A percentile compares a stretch with the other conserved stretches of the same genome.
These are phyloP conservation scores for Verticillium nubilum DNA, from an alignment of 2,329 filamentous ascomycete genomes.

Conservation along the genomic window DNA sequence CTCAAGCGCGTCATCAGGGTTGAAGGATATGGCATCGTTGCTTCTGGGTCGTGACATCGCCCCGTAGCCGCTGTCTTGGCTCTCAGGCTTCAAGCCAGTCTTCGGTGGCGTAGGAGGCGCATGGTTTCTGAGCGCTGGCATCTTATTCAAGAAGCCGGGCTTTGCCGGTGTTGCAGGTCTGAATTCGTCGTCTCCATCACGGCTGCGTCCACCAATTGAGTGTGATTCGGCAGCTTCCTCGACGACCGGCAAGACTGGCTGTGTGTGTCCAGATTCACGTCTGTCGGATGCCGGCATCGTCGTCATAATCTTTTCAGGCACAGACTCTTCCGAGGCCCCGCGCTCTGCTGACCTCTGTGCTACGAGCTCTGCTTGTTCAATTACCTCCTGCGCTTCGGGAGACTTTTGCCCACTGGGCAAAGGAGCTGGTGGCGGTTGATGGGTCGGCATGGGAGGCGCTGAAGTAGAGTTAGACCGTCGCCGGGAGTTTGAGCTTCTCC, in stretches of 20 bases:
- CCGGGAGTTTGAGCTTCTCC: slow-evolving; percentile 26
- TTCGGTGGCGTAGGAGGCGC: slow-evolving; percentile 44
- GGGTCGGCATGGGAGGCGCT: slow-evolving; percentile 39
- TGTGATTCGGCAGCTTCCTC: slow-evolving; percentile 80
- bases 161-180: slow-evolving; percentile 37
- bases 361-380: slow-evolving; percentile 33
- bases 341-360: slow-evolving; percentile 26
- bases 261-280: slow-evolving; percentile 54
- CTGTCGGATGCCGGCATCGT: slow-evolving; percentile 31
- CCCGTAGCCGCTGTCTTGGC: slow-evolving; percentile 42
- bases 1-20: slow-evolving; percentile 20
- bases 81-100: slow-evolving; percentile 36
- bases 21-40: neutral
- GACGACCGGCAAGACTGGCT: slow-evolving; percentile 67
- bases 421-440: slow-evolving; percentile 38
- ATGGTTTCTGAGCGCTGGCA: slow-evolving; percentile 10
- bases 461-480: slow-evolving; percentile 15
- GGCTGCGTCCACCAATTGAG: slow-evolving; percentile 57
- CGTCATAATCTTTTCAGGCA: slow-evolving; percentile 56
- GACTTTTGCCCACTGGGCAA: slow-evolving; percentile 20
- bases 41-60: slow-evolving; percentile 22
- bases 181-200: slow-evolving; percentile 35
- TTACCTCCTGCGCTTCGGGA: slow-evolving; percentile 32
- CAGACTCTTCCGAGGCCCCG: slow-evolving; percentile 37
- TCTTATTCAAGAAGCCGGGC: slow-evolving; percentile 22